Percentiles rank a stretch among this genome's conserved stretches.
Conservation (phyloP, 495 filamentous ascomycete genomes). For the Aspergillus carlsbadensis region DNA sequence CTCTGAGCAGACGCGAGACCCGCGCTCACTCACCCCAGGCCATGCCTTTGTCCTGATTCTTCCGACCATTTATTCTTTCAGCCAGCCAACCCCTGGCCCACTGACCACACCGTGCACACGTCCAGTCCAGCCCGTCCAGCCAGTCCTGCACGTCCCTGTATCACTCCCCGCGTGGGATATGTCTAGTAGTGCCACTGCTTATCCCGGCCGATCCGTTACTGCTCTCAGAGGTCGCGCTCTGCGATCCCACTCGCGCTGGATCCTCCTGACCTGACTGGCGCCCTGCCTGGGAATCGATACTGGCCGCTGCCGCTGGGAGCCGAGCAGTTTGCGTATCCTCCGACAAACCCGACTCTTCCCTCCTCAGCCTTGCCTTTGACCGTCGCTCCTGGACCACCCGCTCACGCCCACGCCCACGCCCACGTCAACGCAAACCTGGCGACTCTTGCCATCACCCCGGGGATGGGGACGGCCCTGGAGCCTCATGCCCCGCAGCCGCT, state of each 20-base stretch:
- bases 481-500: conserved; percentile 41
- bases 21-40: background rate
- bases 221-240: conserved; percentile 23
- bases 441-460: conserved; percentile 43
- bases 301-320: conserved; percentile 38
- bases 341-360: conserved; percentile 7
- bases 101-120: too few species aligned
- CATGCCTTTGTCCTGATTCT: conserved; percentile 15
- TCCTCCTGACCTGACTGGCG: conserved; percentile 45
- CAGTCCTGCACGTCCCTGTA: background rate
- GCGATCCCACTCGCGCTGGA: conserved; percentile 45
- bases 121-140: too few species aligned
- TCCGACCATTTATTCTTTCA: background rate
- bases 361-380: conserved; percentile 2
- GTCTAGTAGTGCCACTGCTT: background rate
- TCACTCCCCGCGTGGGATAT: background rate
- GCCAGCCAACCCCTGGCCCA: too few species aligned
- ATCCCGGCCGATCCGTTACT: conserved; percentile 6
- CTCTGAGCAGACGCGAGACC: background rate
- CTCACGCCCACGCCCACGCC: too few species aligned
- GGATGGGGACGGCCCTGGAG: conserved; percentile 49
- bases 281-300: conserved; percentile 41
- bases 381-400: conserved; percentile 17
- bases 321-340: conserved; percentile 26
- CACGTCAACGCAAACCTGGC: conserved; percentile 47